Evolutionary conservation across 2,329 filamentous ascomycete genomes (phyloP).

Genomic region (Fusarium multiceps): DNA sequence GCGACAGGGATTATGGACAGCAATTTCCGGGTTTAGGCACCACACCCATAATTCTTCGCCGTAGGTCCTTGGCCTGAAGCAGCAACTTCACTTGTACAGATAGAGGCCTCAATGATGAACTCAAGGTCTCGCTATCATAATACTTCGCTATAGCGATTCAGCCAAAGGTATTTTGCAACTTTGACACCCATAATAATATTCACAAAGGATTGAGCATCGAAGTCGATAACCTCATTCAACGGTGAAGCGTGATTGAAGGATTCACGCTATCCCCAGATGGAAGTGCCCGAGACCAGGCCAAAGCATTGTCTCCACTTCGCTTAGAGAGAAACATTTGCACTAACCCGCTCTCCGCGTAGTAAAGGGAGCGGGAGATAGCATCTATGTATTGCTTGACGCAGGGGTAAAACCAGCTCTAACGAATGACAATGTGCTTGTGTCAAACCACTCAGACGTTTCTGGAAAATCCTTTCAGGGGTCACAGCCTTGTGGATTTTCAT

Average conservation of each 20-base stretch:
- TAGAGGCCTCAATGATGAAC: background rate
- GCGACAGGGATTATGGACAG: background rate
- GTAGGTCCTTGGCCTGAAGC: background rate
- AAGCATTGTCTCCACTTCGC: background rate
- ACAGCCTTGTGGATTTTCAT: background rate
- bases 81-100: background rate
- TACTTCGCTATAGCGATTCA: fast-evolving
- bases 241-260: background rate
- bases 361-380: fast-evolving
- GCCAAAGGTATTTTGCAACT: no score
- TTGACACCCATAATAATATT: fast-evolving
- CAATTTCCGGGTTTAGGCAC: conserved; percentile 2
- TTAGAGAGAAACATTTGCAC: background rate
- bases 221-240: background rate
- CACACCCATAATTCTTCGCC: background rate
- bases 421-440: background rate
- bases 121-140: fast-evolving
- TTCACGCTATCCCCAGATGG: conserved; percentile 2
- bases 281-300: background rate
- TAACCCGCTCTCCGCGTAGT: background rate
- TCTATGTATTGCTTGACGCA: fast-evolving
- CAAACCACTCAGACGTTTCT: background rate
- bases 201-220: background rate
- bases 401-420: background rate
- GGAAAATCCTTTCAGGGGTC: background rate